Evolutionary conservation across 805 yeast genomes (phyloP).

Genomic region (Teunomyces tritomae): DNA sequence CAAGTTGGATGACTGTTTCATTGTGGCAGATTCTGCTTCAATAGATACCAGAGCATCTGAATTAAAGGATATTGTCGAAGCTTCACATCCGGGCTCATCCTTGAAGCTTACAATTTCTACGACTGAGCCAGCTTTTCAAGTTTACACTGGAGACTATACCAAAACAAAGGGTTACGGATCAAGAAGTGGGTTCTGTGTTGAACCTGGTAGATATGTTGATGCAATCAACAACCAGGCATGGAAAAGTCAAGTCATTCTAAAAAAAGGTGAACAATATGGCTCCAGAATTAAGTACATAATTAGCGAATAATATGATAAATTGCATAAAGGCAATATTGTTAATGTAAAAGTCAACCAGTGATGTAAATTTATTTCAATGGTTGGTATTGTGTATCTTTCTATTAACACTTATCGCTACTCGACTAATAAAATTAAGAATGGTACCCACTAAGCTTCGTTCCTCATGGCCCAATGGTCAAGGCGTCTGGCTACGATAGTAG

Average conservation of each 20-base stretch:
- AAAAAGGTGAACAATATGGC: constrained; percentile 54
- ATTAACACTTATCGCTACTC: too few relatives aligned
- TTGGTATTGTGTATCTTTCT: too few relatives aligned
- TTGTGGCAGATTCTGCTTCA: constrained; percentile 34
- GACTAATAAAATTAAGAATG: neutral
- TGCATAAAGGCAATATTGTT: too few relatives aligned
- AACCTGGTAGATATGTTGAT: constrained; percentile 57
- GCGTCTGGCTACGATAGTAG: constrained; percentile 50
- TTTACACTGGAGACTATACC: constrained; percentile 59
- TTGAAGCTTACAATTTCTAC: constrained; percentile 43
- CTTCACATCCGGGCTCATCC: constrained; percentile 44
- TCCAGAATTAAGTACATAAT: constrained; percentile 35
- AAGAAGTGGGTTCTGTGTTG: constrained; percentile 59
- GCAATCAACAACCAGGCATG: constrained; percentile 50
- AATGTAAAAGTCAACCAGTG: too few relatives aligned
- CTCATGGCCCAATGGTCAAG: constrained; percentile 55
- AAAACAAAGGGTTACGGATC: constrained; percentile 34
- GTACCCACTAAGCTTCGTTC: constrained; percentile 35
- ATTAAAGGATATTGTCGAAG: constrained; percentile 39
- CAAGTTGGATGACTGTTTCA: constrained; percentile 43
- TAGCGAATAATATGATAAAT: constrained; percentile 6
- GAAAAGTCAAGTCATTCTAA: constrained; percentile 45
- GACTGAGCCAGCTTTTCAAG: constrained; percentile 67
- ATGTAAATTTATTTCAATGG: too few relatives aligned
- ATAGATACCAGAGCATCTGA: constrained; percentile 48